These are phyloP conservation scores for Boechera divaricarpa DNA, from an alignment of 345 rosid species.

Conservation along the genomic window DNA sequence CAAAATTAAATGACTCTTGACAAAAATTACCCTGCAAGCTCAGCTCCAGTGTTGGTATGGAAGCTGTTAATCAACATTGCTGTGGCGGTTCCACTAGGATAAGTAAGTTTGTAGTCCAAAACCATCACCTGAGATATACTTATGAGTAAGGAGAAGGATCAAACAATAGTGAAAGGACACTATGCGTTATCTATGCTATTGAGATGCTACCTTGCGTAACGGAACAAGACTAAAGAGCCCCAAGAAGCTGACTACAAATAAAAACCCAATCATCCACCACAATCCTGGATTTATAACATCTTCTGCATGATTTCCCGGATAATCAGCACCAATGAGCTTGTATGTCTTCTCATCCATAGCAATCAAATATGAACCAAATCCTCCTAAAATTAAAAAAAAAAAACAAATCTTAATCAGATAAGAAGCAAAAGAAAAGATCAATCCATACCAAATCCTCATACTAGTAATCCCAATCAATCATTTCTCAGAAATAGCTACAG, in stretches of 20 bases:
- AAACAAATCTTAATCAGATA: background rate
- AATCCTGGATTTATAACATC: constrained; percentile 84
- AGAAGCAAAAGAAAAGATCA: background rate
- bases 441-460: constrained; percentile 8
- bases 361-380: constrained; percentile 85
- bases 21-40: constrained; percentile 79
- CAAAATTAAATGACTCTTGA: background rate
- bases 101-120: constrained; percentile 87
- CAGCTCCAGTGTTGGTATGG: constrained; percentile 85
- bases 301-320: constrained; percentile 75
- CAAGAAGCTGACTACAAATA: constrained; percentile 85
- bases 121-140: constrained; percentile 72
- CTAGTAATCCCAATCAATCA: background rate
- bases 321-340: constrained; percentile 79
- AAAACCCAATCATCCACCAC: constrained; percentile 90
- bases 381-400: constrained; percentile 52
- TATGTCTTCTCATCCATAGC: constrained; percentile 91
- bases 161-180: background rate
- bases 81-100: constrained; percentile 97
- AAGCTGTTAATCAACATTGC: constrained; percentile 96
- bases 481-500: background rate
- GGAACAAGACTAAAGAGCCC: constrained; percentile 92
- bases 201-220: constrained; percentile 72
- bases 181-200: background rate
- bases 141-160: background rate